Evolutionary conservation across 208 protist genomes (phyloP).

Genomic region (Trypanosoma vivax): DNA sequence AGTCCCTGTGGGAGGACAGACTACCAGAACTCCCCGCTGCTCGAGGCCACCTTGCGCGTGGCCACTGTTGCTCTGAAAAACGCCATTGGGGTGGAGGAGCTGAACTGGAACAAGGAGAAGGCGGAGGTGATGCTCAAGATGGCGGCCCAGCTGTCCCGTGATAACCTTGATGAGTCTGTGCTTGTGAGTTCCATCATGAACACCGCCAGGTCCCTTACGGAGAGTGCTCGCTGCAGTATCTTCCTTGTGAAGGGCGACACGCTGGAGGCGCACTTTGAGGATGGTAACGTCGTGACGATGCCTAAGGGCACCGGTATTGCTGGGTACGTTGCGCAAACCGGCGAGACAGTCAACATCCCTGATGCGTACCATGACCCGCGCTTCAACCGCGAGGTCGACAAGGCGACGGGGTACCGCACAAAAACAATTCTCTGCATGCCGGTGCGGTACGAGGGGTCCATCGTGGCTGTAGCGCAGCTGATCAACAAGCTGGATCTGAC

Average conservation of each 20-base stretch:
- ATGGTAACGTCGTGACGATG: slow-evolving; percentile 55
- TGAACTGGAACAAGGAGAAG: slow-evolving; percentile 43
- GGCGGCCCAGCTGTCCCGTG: slow-evolving; percentile 71
- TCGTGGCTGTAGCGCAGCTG: slow-evolving; percentile 68
- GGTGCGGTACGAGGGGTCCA: slow-evolving; percentile 55
- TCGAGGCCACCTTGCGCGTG: slow-evolving; percentile 24
- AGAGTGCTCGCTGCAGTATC: slow-evolving; percentile 67
- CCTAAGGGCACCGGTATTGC: slow-evolving; percentile 52
- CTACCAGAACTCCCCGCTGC: background rate
- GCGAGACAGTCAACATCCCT: slow-evolving; percentile 52
- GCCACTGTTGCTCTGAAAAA: slow-evolving; percentile 22
- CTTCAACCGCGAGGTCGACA: slow-evolving; percentile 65
- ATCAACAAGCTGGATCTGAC: slow-evolving; percentile 73
- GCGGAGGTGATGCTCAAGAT: slow-evolving; percentile 75
- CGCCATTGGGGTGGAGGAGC: slow-evolving; percentile 10
- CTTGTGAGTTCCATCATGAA: slow-evolving; percentile 74
- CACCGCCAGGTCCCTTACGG: slow-evolving; percentile 59
- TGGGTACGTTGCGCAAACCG: slow-evolving; percentile 53
- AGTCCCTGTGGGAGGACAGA: slow-evolving; percentile 19
- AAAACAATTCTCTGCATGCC: slow-evolving; percentile 71
- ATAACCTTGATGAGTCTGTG: slow-evolving; percentile 70
- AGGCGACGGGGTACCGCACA: slow-evolving; percentile 59
- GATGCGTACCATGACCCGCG: slow-evolving; percentile 65
- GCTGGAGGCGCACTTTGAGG: slow-evolving; percentile 64
- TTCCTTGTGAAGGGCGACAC: slow-evolving; percentile 53